Percentiles rank a stretch among this genome's conserved stretches.
Evolutionary conservation across 2,329 filamentous ascomycete species (phyloP).

Genomic region (Emergomyces africanus): DNA sequence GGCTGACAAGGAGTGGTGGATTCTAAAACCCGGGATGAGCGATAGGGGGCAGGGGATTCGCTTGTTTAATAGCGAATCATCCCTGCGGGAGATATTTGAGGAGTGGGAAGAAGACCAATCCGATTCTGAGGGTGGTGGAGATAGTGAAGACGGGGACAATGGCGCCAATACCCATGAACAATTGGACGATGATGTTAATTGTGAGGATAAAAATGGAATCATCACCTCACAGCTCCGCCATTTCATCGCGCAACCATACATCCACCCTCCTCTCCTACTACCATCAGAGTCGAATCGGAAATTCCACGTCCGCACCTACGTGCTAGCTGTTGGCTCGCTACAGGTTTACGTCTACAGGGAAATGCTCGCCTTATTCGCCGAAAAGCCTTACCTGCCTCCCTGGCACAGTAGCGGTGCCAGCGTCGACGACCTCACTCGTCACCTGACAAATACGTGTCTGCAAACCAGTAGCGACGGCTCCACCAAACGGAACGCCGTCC

Average conservation of each 20-base stretch:
- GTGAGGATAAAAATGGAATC: slow-evolving; percentile 39
- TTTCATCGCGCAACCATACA: slow-evolving; percentile 92
- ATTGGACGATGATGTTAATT: slow-evolving; percentile 22
- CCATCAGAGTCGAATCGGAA: slow-evolving; percentile 55
- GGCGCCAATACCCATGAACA: slow-evolving; percentile 13
- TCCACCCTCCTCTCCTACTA: slow-evolving; percentile 72
- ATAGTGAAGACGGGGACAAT: slow-evolving; percentile 32
- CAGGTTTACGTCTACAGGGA: slow-evolving; percentile 74
- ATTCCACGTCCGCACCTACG: slow-evolving; percentile 91
- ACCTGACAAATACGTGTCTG: slow-evolving; percentile 92
- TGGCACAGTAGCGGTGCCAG: slow-evolving; percentile 19
- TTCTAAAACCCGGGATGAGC: slow-evolving; percentile 94
- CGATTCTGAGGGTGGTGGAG: slow-evolving; percentile 54
- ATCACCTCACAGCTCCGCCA: slow-evolving; percentile 85
- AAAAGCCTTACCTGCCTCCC: slow-evolving; percentile 56
- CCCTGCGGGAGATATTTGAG: slow-evolving; percentile 80
- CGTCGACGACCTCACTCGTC: slow-evolving; percentile 50
- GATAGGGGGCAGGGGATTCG: slow-evolving; percentile 88
- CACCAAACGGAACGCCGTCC: slow-evolving; percentile 52
- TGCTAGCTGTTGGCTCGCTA: slow-evolving; percentile 66
- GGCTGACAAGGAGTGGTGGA: slow-evolving; percentile 73
- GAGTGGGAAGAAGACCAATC: slow-evolving; percentile 65
- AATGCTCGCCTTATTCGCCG: slow-evolving; percentile 90
- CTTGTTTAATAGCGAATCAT: slow-evolving; percentile 72
- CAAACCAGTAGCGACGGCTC: slow-evolving; percentile 43